These are phyloP conservation scores for Chaetomium sp. DNA, from an alignment of 2,329 filamentous ascomycete genomes.

Conservation along the genomic window DNA sequence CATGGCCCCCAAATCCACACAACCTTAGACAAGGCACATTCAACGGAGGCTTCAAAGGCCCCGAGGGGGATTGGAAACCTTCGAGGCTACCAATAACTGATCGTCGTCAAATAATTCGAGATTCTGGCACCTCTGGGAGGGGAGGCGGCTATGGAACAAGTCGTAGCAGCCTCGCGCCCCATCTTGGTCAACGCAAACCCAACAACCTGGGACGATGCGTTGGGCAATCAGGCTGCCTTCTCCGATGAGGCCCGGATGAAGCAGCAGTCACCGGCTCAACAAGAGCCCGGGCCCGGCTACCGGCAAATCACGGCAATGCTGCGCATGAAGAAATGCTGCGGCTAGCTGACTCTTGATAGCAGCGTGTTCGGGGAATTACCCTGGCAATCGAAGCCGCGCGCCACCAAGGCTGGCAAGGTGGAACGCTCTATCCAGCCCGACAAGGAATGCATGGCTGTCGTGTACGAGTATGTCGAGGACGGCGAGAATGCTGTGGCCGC, in stretches of 20 bases:
- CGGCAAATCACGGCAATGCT: constrained; percentile 5
- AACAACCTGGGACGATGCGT: not conserved
- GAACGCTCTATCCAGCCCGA: not conserved
- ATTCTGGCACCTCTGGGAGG: not conserved
- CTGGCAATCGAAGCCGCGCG: not conserved
- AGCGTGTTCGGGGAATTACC: not conserved
- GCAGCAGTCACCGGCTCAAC: not conserved
- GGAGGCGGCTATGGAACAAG: constrained; percentile 3
- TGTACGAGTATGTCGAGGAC: constrained; percentile 17
- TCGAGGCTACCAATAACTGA: no score
- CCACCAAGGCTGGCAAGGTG: not conserved
- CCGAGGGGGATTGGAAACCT: no score
- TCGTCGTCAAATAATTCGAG: no score
- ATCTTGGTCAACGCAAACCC: constrained; percentile 7
- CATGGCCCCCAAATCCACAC: no score
- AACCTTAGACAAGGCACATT: no score
- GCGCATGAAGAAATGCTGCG: constrained; percentile 16
- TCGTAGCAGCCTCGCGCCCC: not conserved
- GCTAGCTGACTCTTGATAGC: constrained; percentile 10
- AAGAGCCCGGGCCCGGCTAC: not conserved
- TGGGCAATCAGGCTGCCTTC: constrained; percentile 5
- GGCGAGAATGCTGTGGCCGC: constrained; percentile 6
- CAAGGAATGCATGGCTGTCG: constrained; percentile 8
- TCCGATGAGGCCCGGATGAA: constrained; percentile 4
- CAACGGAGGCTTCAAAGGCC: no score